Evolutionary conservation across 2,329 filamentous ascomycete genomes (phyloP).

Genomic region (Amauroascus niger): DNA sequence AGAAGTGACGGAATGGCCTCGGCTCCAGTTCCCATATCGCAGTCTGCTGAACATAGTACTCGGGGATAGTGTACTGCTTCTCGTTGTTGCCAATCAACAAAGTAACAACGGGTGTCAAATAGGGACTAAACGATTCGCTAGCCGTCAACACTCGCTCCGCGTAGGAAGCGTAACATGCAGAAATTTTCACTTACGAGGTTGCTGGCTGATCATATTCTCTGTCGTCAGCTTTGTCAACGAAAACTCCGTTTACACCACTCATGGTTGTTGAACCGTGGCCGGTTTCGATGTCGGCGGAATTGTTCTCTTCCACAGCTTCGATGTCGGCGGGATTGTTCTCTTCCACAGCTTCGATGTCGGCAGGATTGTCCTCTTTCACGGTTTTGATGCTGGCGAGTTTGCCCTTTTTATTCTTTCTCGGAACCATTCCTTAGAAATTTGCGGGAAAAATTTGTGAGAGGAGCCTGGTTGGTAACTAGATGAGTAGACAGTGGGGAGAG

Average conservation of each 20-base stretch:
- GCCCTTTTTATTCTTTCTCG: too few species aligned
- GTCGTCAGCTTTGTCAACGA: not conserved
- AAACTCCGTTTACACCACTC: not conserved
- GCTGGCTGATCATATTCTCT: not conserved
- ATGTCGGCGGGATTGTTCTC: too few species aligned
- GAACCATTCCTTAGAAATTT: too few species aligned
- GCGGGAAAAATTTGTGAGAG: too few species aligned
- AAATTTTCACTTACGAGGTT: not conserved
- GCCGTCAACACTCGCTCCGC: not conserved
- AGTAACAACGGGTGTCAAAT: not conserved
- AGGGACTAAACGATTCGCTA: conserved; percentile 1
- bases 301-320: too few species aligned
- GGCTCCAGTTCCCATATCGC: not conserved
- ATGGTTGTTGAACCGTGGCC: not conserved
- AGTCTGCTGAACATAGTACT: not conserved
- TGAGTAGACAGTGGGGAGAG: not conserved
- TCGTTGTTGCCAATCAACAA: not conserved
- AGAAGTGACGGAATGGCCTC: not conserved
- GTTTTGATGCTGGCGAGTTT: too few species aligned
- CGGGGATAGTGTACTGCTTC: not conserved
- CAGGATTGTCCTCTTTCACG: too few species aligned
- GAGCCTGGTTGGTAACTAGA: too few species aligned
- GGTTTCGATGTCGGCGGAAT: not conserved
- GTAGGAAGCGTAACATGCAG: not conserved
- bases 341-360: too few species aligned